phyloP scores from a whole-genome alignment of 78 protist species.

The Fonticula alba region DNA sequence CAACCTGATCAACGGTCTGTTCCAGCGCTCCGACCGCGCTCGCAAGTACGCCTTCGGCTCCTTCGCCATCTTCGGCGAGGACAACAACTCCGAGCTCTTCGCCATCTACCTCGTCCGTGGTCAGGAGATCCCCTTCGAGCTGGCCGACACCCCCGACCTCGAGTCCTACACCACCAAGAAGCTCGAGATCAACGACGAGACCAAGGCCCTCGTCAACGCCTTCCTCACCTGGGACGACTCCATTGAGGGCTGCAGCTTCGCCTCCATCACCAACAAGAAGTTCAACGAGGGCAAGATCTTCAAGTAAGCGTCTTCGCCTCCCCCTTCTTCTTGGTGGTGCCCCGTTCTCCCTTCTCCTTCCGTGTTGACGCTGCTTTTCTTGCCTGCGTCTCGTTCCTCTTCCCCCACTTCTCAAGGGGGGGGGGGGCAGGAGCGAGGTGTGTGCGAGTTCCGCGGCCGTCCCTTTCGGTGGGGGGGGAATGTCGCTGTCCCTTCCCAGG shows the following conservation, averaged over 20 bases:
- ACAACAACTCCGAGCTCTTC: constrained; percentile 17
- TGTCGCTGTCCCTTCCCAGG: too few species aligned
- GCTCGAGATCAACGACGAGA: constrained; percentile 12
- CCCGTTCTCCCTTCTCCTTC: too few species aligned
- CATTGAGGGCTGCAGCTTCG: too few species aligned
- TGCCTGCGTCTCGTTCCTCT: too few species aligned
- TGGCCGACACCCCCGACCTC: neutral
- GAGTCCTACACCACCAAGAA: constrained; percentile 4
- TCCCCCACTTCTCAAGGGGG: too few species aligned
- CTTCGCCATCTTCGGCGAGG: constrained; percentile 30
- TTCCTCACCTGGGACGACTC: constrained; percentile 48
- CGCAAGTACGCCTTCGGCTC: constrained; percentile 54
- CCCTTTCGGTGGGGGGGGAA: too few species aligned
- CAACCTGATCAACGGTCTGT: constrained; percentile 50
- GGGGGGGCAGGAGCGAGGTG: too few species aligned
- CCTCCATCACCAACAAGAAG: constrained; percentile 6
- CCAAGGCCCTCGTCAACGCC: constrained; percentile 18
- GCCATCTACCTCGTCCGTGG: constrained; percentile 52
- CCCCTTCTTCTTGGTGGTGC: too few species aligned
- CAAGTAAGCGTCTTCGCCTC: neutral
- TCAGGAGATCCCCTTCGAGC: constrained; percentile 23
- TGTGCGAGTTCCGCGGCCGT: too few species aligned
- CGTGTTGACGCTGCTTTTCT: too few species aligned
- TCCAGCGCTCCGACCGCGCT: constrained; percentile 11
- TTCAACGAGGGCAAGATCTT: constrained; percentile 49